Evolutionary conservation across 2,329 filamentous ascomycete species (phyloP).

Genomic region (Colletotrichum gigasporum): DNA sequence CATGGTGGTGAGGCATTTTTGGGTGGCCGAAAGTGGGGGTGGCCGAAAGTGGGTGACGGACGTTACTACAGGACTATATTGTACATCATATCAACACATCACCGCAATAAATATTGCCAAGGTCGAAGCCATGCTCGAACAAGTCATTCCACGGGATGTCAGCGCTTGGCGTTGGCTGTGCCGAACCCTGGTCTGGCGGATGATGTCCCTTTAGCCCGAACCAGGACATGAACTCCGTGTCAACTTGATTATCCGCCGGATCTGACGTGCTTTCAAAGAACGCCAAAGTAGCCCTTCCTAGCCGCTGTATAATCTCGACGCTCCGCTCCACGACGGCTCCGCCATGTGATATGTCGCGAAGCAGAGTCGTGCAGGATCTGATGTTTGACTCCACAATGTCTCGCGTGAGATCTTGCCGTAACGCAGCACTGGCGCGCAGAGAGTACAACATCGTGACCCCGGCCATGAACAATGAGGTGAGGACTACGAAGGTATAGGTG

Average conservation of each 20-base stretch:
- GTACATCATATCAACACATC: background rate
- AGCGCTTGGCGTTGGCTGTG: conserved; percentile 10
- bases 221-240: conserved; percentile 37
- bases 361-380: background rate
- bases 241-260: conserved; percentile 20
- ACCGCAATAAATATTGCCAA: conserved; percentile 1
- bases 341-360: conserved; percentile 9
- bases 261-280: conserved; percentile 1
- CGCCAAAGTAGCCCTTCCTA: conserved; percentile 23
- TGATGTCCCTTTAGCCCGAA: conserved; percentile 34
- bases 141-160: conserved; percentile 25
- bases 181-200: background rate
- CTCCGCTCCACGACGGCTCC: conserved; percentile 11
- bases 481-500: conserved; percentile 39
- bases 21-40: too few species aligned
- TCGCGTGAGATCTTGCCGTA: conserved; percentile 12
- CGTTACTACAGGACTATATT: too few species aligned
- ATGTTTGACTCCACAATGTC: conserved; percentile 16
- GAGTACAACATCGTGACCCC: conserved; percentile 40
- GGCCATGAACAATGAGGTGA: conserved; percentile 40
- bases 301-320: background rate
- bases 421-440: conserved; percentile 34
- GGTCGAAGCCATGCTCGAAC: conserved; percentile 12
- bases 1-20: too few species aligned
- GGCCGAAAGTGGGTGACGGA: too few species aligned